Base-by-base conservation (phyloP, 257 asterid genomes). In the Jacaranda copaia region DNA sequence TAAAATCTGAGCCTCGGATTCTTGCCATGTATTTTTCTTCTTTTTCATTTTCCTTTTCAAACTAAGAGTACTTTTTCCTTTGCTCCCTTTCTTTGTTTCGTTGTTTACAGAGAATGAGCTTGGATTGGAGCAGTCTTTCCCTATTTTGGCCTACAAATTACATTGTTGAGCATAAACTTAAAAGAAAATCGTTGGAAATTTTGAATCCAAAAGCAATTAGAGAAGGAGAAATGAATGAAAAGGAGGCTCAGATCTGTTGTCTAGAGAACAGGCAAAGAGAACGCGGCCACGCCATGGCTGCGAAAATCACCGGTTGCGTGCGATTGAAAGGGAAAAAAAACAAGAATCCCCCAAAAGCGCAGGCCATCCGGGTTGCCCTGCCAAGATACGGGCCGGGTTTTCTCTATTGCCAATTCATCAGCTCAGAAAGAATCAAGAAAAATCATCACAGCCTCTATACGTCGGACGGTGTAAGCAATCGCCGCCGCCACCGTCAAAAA, bases 231-330 rank as follows among this genome's bases (percentile, higher is more conserved):
- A 52, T n/a, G 0, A 25, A 8, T 1, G 15, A 6, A 62, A 32
- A n/a, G 32, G 32, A 81, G 82, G 80, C 85, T 81, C 83, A 80
- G 83, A 73, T 74, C 76, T 80, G 53, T 35, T 39, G 49, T 58
- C 20, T 11, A n/a, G 16, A 2, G 4, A 36, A 12, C 11, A 5
- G 25, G 75, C 57, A 40, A 49, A 16, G 79, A 72, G 77, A 67
- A 66, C 1, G 36, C 76, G 53, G 48, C 72, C 68, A 14, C 79
- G 85, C 85, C 82, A 81, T 81, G 85, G 82, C 82, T 77, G 79
- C 85, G 35, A 70, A 40, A 56, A 69, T 35, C 63, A 19, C 81
- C 84, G 75, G 72, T 39, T 25, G 64, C 81, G 6, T 16, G 11
- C 16, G 70, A 13, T 36, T 52, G 1, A 16, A 51, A 13, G 74